Conservation (phyloP, 768 basidiomycete species). For the Hygrophoropsis aurantiaca region DNA sequence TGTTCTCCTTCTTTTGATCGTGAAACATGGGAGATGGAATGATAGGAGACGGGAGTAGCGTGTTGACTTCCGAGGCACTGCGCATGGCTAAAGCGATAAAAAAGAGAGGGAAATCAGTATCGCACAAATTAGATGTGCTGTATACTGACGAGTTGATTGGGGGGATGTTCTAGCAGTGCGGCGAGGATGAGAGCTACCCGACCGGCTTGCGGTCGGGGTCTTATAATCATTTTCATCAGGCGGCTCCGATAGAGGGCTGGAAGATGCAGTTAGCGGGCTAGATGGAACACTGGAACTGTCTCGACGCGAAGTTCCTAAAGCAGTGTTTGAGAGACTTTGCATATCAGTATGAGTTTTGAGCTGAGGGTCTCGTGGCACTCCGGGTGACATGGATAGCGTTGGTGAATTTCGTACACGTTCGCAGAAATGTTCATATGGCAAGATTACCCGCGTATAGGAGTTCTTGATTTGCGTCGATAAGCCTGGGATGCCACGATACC, state of each 20-base stretch:
- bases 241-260: conserved; percentile 77
- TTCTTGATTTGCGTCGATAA: conserved; percentile 86
- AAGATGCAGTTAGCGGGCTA: conserved; percentile 75
- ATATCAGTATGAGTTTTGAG: conserved; percentile 57
- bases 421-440: conserved; percentile 94
- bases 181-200: conserved; percentile 42
- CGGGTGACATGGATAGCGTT: conserved; percentile 35
- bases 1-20: conserved; percentile 43
- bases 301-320: conserved; percentile 38
- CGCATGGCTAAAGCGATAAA: conserved; percentile 32
- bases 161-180: conserved; percentile 53
- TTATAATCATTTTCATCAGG: conserved; percentile 73
- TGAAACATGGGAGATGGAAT: conserved; percentile 48
- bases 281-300: conserved; percentile 62
- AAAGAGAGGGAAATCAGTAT: conserved; percentile 10
- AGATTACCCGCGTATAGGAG: conserved; percentile 87
- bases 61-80: conserved; percentile 17
- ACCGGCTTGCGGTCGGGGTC: conserved; percentile 47
- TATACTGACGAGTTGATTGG: conserved; percentile 37
- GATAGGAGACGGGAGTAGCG: conserved; percentile 31
- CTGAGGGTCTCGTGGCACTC: conserved; percentile 46
- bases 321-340: conserved; percentile 37
- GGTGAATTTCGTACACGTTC: conserved; percentile 72
- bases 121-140: neutral
- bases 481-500: conserved; percentile 80